Evolutionary conservation across 2,329 filamentous ascomycete genomes (phyloP).

Genomic region (Pleochaeta shiraiana): DNA sequence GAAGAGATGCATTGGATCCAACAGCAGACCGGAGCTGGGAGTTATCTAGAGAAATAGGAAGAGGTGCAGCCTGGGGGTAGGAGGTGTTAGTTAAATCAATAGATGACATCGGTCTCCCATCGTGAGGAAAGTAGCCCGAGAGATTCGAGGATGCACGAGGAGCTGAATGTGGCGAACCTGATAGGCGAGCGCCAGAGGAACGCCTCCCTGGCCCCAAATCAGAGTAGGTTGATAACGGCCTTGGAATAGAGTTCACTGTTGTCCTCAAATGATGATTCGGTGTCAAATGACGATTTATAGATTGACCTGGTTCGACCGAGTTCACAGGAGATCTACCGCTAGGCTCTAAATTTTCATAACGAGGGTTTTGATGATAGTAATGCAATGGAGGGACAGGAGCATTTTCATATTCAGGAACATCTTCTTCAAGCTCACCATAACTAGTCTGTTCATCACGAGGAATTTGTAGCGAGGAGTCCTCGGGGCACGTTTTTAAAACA

Average conservation of each 20-base stretch:
- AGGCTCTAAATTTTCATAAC: slow-evolving; percentile 21
- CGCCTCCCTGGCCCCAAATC: slow-evolving; percentile 44
- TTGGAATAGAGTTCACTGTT: slow-evolving; percentile 32
- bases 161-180: slow-evolving; percentile 14
- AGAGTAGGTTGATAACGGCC: slow-evolving; percentile 61
- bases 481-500: too few species aligned
- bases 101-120: slow-evolving; percentile 17
- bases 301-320: slow-evolving; percentile 24
- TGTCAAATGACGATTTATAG: slow-evolving; percentile 39
- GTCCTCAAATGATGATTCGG: slow-evolving; percentile 30
- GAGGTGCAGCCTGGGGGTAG: slow-evolving; percentile 19
- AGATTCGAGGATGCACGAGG: slow-evolving; percentile 15
- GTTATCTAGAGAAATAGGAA: slow-evolving; percentile 42
- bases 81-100: slow-evolving; percentile 32
- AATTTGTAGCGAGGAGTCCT: background rate
- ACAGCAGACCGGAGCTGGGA: slow-evolving; percentile 56
- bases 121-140: slow-evolving; percentile 13
- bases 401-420: slow-evolving; percentile 5
- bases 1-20: slow-evolving; percentile 73
- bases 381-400: slow-evolving; percentile 32
- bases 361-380: slow-evolving; percentile 32
- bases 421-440: slow-evolving; percentile 4
- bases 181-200: slow-evolving; percentile 21
- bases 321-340: slow-evolving; percentile 9
- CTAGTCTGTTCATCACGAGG: background rate